Conservation (phyloP, 129 eudicot genomes). For the Glebionis coronaria region DNA sequence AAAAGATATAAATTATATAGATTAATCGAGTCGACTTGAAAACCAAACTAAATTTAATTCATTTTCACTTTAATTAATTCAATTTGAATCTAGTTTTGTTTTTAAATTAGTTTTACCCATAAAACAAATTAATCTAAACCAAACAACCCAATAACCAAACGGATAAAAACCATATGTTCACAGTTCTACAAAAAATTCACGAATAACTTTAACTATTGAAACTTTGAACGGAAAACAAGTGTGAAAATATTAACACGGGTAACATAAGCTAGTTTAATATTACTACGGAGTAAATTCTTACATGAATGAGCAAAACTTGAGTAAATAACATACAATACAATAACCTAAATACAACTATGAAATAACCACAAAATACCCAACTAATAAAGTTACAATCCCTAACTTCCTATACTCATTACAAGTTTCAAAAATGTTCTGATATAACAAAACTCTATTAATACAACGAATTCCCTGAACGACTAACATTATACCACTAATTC, state of each 20-base stretch:
- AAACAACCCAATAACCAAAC: too few species aligned
- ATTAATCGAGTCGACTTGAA: too few species aligned
- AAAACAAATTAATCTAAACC: too few species aligned
- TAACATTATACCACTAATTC: background rate
- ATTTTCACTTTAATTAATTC: too few species aligned
- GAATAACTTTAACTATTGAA: background rate
- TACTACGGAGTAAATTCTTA: background rate
- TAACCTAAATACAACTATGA: background rate
- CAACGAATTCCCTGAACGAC: constrained; percentile 11
- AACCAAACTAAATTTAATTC: too few species aligned
- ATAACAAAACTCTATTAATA: background rate
- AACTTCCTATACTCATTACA: constrained; percentile 27
- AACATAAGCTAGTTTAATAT: background rate
- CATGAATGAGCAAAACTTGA: background rate
- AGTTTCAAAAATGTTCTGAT: constrained; percentile 13
- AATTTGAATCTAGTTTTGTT: too few species aligned
- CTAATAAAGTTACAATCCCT: constrained; percentile 14
- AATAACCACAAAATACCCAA: background rate
- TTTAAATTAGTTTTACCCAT: too few species aligned
- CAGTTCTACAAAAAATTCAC: too few species aligned
- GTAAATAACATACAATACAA: constrained; percentile 14
- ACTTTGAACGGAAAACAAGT: background rate
- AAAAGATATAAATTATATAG: too few species aligned
- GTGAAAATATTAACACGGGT: background rate
- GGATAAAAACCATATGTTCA: too few species aligned